Percentiles rank a stretch among this genome's conserved stretches.
Conservation (phyloP, 2,329 filamentous ascomycete species). For the Paraphoma chrysanthemicola region DNA sequence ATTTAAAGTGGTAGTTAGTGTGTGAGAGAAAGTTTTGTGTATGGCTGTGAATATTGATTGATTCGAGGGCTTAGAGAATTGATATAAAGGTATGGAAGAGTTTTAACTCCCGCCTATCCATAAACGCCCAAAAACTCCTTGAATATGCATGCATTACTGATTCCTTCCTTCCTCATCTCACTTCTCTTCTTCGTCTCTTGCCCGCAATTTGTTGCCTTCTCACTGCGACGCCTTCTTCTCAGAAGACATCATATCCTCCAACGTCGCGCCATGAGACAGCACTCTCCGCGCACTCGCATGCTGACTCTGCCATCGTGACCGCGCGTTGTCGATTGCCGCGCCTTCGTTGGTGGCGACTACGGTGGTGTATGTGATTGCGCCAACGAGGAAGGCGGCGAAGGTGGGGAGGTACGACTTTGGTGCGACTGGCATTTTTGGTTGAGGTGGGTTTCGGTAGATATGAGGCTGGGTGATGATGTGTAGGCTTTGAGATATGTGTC, state of each 20-base stretch:
- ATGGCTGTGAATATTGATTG: no score
- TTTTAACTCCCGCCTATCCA: no score
- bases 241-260: conserved; percentile 5
- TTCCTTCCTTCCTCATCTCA: no score
- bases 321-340: conserved; percentile 39
- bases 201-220: neutral
- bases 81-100: no score
- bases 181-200: no score
- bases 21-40: no score
- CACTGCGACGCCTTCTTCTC: neutral
- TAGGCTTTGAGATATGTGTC: neutral
- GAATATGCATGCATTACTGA: neutral
- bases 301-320: conserved; percentile 44
- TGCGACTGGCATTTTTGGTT: conserved; percentile 33
- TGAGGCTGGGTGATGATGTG: neutral
- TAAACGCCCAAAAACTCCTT: no score
- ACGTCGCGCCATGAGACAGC: conserved; percentile 15
- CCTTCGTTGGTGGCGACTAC: conserved; percentile 42
- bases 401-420: conserved; percentile 42
- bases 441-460: conserved; percentile 3
- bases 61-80: no score
- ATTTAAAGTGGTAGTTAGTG: no score
- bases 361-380: conserved; percentile 42
- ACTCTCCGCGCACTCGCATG: conserved; percentile 26
- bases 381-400: conserved; percentile 39